Percentiles rank a stretch among this genome's conserved stretches.
Conservation (phyloP, 768 basidiomycete genomes). For the Leccinellum rugosiceps region DNA sequence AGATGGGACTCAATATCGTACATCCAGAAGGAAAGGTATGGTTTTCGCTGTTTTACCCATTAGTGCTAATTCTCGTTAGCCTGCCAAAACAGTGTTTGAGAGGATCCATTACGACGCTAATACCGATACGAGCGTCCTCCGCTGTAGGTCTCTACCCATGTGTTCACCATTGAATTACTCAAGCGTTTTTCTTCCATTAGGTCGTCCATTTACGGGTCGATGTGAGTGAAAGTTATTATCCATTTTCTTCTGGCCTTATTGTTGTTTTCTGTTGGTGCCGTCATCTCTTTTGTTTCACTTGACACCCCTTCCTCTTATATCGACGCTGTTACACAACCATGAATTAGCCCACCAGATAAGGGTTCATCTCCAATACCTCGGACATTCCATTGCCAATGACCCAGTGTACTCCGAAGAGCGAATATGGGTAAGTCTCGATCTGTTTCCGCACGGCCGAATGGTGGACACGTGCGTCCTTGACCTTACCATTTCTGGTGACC, state of each 20-base stretch:
- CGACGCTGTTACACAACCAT: conserved; percentile 5
- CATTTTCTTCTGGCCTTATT: background rate
- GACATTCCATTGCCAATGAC: conserved; percentile 92
- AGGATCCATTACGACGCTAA: conserved; percentile 75
- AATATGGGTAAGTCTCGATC: conserved; percentile 60
- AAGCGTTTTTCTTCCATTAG: conserved; percentile 35
- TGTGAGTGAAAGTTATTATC: conserved; percentile 51
- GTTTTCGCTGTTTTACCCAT: background rate
- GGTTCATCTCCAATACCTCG: conserved; percentile 94
- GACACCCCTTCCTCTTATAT: background rate
- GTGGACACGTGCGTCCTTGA: background rate
- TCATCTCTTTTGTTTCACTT: background rate
- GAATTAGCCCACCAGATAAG: conserved; percentile 89
- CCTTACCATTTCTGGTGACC: background rate
- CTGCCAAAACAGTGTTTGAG: conserved; percentile 86
- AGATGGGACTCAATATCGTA: conserved; percentile 95
- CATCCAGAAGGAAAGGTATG: conserved; percentile 91
- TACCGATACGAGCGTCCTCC: conserved; percentile 83
- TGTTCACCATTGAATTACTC: background rate
- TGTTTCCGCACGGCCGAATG: background rate
- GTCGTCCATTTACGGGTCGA: conserved; percentile 86
- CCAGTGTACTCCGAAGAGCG: conserved; percentile 81
- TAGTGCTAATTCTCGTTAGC: conserved; percentile 39
- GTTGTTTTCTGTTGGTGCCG: background rate
- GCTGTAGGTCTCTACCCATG: conserved; percentile 48